Evolutionary conservation across 1,284 basidiomycete genomes (phyloP).

Genomic region (Anthracocystis walkeri): DNA sequence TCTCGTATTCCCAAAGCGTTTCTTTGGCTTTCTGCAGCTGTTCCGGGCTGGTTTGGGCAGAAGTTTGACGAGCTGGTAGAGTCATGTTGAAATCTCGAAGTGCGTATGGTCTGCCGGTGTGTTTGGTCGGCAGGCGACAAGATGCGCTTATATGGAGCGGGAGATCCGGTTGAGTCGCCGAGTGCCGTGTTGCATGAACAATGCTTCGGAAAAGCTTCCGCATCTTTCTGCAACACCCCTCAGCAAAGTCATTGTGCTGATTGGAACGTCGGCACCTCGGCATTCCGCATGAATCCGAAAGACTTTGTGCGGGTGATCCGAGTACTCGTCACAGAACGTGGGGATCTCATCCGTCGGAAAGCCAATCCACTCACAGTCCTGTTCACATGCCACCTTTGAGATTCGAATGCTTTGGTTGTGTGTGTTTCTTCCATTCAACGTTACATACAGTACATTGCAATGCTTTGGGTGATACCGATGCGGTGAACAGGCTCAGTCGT

Average conservation of each 20-base stretch:
- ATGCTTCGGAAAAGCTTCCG: neutral
- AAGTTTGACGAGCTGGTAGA: neutral
- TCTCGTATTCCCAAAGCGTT: constrained; percentile 17
- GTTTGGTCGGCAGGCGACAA: neutral
- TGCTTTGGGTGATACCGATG: neutral
- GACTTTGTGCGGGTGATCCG: neutral
- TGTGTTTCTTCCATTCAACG: neutral
- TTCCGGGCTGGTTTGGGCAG: neutral
- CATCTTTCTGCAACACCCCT: neutral
- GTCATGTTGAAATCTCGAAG: neutral
- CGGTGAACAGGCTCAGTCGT: constrained; percentile 14
- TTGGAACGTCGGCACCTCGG: neutral
- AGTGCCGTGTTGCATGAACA: neutral
- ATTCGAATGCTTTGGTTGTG: too few species aligned
- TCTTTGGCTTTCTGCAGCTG: constrained; percentile 16
- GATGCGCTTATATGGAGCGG: neutral
- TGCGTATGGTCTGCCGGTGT: too few species aligned
- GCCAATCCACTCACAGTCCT: neutral
- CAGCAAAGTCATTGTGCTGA: neutral
- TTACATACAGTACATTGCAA: neutral
- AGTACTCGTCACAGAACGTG: neutral
- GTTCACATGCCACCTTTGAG: neutral
- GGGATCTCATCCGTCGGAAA: neutral
- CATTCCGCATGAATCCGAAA: neutral
- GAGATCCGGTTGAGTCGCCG: too few species aligned